A percentile compares a stretch with the other conserved stretches of the same genome.
Conservation (phyloP, 139 green algal species). For the Micractinium sp. region DNA sequence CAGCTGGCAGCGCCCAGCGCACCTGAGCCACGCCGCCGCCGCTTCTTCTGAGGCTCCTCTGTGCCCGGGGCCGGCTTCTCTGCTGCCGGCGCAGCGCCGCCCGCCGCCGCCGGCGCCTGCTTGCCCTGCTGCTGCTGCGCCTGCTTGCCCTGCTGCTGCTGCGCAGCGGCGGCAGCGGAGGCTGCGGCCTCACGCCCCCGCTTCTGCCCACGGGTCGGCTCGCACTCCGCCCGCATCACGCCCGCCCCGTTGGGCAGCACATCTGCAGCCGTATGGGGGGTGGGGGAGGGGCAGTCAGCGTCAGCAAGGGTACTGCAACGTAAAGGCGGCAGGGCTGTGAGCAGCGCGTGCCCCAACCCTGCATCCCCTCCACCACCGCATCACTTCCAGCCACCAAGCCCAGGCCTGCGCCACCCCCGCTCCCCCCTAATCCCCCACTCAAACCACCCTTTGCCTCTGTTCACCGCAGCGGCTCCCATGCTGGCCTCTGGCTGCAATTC, state of each 20-base stretch:
- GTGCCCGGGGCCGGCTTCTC: not conserved
- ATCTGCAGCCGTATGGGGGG: not conserved
- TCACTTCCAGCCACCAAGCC: not conserved
- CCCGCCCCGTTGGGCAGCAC: slow-evolving; percentile 15
- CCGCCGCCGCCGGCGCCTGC: not conserved
- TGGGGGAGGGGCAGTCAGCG: not conserved
- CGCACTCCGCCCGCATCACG: not conserved
- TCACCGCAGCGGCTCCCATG: too few species aligned
- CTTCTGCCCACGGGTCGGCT: slow-evolving; percentile 22
- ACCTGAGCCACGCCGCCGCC: not conserved
- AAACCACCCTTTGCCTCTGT: not conserved
- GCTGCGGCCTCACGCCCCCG: not conserved
- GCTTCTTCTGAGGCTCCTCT: not conserved
- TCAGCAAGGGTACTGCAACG: not conserved
- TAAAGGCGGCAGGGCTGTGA: not conserved
- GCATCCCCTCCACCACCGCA: not conserved
- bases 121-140: slow-evolving; percentile 11
- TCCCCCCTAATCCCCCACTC: not conserved
- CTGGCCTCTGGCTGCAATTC: too few species aligned
- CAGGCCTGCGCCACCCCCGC: not conserved
- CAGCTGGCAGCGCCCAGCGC: too few species aligned
- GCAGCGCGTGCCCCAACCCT: too few species aligned
- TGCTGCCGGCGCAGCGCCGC: too few species aligned
- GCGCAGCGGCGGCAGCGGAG: too few species aligned
- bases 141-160: not conserved